Conservation (phyloP, 371 early-diverging fungal genomes). For the Rhizopus arrhizus region DNA sequence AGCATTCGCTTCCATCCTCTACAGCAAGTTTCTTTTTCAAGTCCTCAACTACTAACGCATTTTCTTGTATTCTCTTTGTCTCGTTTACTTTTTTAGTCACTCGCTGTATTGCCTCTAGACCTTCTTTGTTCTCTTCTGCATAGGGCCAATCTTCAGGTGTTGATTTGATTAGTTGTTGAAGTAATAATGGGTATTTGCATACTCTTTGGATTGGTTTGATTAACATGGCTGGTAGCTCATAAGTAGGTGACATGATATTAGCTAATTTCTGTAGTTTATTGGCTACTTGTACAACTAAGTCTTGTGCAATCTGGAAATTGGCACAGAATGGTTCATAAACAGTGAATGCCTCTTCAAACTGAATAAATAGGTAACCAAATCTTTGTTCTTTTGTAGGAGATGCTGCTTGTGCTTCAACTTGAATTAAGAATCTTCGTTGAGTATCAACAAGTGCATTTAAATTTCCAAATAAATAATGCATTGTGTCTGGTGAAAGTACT, state of each 20-base stretch:
- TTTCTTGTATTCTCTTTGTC: conserved; percentile 84
- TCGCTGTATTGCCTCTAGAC: conserved; percentile 78
- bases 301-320: conserved; percentile 81
- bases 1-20: conserved; percentile 25
- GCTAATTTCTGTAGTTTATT: conserved; percentile 55
- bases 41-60: conserved; percentile 70
- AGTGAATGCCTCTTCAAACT: conserved; percentile 80
- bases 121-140: conserved; percentile 77
- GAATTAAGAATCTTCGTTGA: conserved; percentile 90
- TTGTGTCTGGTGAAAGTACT: conserved; percentile 71
- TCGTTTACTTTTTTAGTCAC: conserved; percentile 92
- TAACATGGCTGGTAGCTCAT: conserved; percentile 86
- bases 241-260: conserved; percentile 78
- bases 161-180: conserved; percentile 82
- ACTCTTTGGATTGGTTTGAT: conserved; percentile 97
- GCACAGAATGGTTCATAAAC: conserved; percentile 95
- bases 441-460: conserved; percentile 93
- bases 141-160: conserved; percentile 72
- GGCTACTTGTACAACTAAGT: conserved; percentile 48
- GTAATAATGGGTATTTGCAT: conserved; percentile 91
- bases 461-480: conserved; percentile 86
- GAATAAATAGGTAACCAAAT: conserved; percentile 81
- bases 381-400: conserved; percentile 76
- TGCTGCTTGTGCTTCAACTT: conserved; percentile 82
- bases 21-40: conserved; percentile 68